These are phyloP conservation scores for Lachnellula hyalina DNA, from an alignment of 2,329 filamentous ascomycete genomes.

Conservation along the genomic window DNA sequence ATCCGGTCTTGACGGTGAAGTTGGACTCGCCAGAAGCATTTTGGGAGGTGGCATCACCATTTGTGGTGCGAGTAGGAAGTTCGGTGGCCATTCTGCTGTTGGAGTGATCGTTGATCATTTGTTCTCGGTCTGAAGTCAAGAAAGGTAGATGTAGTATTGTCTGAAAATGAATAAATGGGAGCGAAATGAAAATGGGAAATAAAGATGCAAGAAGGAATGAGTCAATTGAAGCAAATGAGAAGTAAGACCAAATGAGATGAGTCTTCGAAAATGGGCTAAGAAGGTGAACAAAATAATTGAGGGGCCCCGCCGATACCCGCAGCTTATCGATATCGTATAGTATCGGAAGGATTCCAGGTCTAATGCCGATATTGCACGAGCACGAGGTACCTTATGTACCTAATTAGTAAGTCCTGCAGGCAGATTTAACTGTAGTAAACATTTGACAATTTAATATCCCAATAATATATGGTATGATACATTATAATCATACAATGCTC, in stretches of 20 bases:
- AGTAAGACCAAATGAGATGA: background rate
- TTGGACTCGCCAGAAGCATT: slow-evolving; percentile 30
- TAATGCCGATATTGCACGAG: too few relatives aligned
- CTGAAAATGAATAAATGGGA: too few relatives aligned
- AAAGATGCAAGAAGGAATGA: background rate
- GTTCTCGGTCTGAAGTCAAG: background rate
- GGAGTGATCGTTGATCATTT: slow-evolving; percentile 23
- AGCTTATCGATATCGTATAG: too few relatives aligned
- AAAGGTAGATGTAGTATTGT: too few relatives aligned
- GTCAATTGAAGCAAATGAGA: background rate
- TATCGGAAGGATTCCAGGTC: background rate
- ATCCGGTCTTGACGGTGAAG: slow-evolving; percentile 89
- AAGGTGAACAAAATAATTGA: background rate
- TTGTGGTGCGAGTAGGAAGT: slow-evolving; percentile 36
- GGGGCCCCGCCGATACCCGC: background rate
- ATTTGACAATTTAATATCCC: too few relatives aligned
- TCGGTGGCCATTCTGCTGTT: slow-evolving; percentile 33
- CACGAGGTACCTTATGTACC: too few relatives aligned
- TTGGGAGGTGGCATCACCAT: slow-evolving; percentile 16
- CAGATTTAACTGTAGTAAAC: too few relatives aligned
- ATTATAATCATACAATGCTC: too few relatives aligned
- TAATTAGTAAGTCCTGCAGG: too few relatives aligned
- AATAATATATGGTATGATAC: too few relatives aligned
- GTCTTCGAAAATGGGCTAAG: slow-evolving; percentile 4
- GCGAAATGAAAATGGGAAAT: background rate